Base-by-base conservation (phyloP, 768 basidiomycete species). In the Trametes coccinea region DNA sequence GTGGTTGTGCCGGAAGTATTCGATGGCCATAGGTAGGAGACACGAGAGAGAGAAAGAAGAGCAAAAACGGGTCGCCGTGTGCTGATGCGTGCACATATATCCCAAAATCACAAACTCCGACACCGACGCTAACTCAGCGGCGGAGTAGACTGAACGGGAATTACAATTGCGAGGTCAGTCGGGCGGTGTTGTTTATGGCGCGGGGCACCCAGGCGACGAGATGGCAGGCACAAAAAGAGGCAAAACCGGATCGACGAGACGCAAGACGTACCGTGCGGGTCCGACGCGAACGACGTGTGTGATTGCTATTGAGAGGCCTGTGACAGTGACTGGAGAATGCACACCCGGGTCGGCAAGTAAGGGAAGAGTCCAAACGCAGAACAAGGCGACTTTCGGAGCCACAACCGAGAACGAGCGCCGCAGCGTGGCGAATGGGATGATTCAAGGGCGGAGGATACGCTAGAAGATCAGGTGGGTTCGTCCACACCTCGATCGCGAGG, bases 61-160 rank as follows among this genome's bases (percentile, higher is more conserved):
- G 57, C 50, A 43, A 59, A 55, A 59, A 41, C 27, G 53, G 53
- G 53, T 45, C 43, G 77, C 79, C 57, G 59, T 46, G 53, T 47
- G 65, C 16, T 54, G 56, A 51, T 57, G 50, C 44, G 57, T 56
- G 61, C 51, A 49, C 63, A 63, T 65, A 61, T 65, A 61, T 55
- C 48, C 39, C 44, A 31, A 22, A 54, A 63, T 65, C 56, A 52
- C 56, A 67, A 22, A 67, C 66, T 67, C 66, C 66, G 66, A 67
- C 66, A 53, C 41, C 63, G 63, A 63, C 64, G 61, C 49, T 47
- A 67, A 67, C 66, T 67, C 66, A 67, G 66, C 66, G 64, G 64
- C 66, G 61, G 61, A 59, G 60, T 53, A 55, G 22, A 40, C 53
- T 22, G 50, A 50, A 58, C 62, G 58, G 62, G 58, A 50, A 56